Evolutionary conservation across 495 filamentous ascomycete species (phyloP), one percentile per base, ranked within the genome.

Genomic region (Penicillium tannophilum): DNA sequence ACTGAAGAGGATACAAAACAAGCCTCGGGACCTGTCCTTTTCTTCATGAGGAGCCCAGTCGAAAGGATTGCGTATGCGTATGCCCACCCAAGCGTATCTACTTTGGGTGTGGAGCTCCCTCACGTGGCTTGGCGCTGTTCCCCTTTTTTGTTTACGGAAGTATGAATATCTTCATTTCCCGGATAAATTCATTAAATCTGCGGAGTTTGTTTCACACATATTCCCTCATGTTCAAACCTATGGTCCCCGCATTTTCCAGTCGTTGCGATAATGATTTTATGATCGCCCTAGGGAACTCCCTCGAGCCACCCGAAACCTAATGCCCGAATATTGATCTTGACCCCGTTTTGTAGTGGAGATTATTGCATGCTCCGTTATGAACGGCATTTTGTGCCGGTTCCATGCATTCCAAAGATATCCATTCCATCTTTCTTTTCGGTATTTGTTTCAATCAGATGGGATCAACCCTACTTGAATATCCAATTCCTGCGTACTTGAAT

Each of bases 41-140:
- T 46, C 43, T 23, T 23, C 6, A 46, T 46, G 17, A 45, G 20
- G 17, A 46, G 16, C 43, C 51, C 20, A 5, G 12, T 48, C 19
- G n/a, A 39, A 36, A 52, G 46, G 53, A 48, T 56, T 63, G 61
- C 61, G 61, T 60, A 60, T 63, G 61, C 61, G 61, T 56, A 60
- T 53, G 46, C 60, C 20, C 49, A 39, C n/a, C 20, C 45, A 46
- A 50, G 49, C 28, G 7, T 17, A 31, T 55, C 53, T 46, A 55
- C 60, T 30, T 43, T 46, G 35, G 42, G 36, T 48, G 63, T 59
- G 63, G 63, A 59, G 42, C 63, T 50, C 10, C 28, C 50, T 64
- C 62, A 64, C 62, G 62, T 64, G 62, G 62, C 57, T 36, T 36
- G 26, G 20, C 41, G 20, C 19, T 16, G n/a, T 19, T 31, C n/a